These are phyloP conservation scores for Abrus pulchellus DNA, from an alignment of 306 rosid genomes.

Conservation along the genomic window DNA sequence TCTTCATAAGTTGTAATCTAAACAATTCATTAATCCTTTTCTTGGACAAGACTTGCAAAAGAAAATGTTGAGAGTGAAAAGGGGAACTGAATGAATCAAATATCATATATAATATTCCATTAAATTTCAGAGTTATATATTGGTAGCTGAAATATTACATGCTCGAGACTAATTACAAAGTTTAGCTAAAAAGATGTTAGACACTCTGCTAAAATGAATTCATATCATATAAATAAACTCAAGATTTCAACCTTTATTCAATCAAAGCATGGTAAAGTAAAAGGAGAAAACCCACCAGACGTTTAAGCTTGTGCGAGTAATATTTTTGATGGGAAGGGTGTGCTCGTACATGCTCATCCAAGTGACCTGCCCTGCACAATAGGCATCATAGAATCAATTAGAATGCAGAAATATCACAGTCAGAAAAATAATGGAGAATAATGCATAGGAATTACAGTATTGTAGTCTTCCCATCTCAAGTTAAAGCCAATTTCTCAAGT, in stretches of 20 bases:
- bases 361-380: slow-evolving; percentile 83
- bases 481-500: background rate
- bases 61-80: too few species aligned
- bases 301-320: slow-evolving; percentile 88
- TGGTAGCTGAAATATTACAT: slow-evolving; percentile 12
- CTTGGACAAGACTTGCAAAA: background rate
- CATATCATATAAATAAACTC: slow-evolving; percentile 19
- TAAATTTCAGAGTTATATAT: background rate
- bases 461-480: background rate
- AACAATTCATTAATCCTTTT: background rate
- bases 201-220: slow-evolving; percentile 29
- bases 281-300: slow-evolving; percentile 67
- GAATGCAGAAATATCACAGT: slow-evolving; percentile 15
- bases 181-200: slow-evolving; percentile 29
- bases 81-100: background rate
- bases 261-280: slow-evolving; percentile 26
- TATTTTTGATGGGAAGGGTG: slow-evolving; percentile 72
- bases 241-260: slow-evolving; percentile 19
- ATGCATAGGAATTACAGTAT: slow-evolving; percentile 15
- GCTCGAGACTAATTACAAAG: slow-evolving; percentile 26
- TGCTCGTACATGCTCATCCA: slow-evolving; percentile 74
- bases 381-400: slow-evolving; percentile 35
- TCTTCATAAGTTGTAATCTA: slow-evolving; percentile 6
- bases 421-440: slow-evolving; percentile 35
- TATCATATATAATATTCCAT: background rate